phyloP scores from a whole-genome alignment of 345 rosid species.

The Brassica incana region DNA sequence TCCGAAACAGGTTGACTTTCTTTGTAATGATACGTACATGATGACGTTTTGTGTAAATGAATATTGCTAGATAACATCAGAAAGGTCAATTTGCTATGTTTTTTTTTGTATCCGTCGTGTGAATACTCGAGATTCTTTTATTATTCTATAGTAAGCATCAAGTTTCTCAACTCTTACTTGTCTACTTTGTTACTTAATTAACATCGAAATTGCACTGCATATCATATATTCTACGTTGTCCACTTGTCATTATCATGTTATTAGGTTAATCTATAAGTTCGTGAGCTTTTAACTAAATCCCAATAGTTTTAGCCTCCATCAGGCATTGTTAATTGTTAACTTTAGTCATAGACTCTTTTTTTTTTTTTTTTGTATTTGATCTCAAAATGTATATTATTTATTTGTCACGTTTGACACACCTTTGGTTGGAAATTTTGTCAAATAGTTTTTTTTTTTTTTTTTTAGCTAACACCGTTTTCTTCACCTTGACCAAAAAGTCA shows the following conservation, averaged over 20 bases:
- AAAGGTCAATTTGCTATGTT: background rate
- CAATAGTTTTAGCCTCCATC: background rate
- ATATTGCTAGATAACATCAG: background rate
- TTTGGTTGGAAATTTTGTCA: too few species aligned
- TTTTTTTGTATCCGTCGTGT: background rate
- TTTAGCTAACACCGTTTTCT: too few species aligned
- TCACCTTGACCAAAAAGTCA: too few species aligned
- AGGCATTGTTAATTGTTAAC: background rate
- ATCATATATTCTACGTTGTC: background rate
- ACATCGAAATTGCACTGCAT: background rate
- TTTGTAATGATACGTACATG: background rate
- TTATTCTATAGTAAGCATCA: conserved; percentile 10
- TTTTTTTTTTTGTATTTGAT: too few species aligned
- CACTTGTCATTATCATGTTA: background rate
- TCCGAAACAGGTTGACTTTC: background rate
- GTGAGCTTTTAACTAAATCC: background rate
- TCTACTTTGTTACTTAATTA: background rate
- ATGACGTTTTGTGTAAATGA: background rate
- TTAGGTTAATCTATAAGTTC: background rate
- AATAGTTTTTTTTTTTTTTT: too few species aligned
- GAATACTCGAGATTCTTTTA: background rate
- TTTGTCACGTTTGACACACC: too few species aligned
- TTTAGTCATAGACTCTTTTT: too few species aligned
- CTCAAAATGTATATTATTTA: too few species aligned
- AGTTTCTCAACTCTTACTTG: conserved; percentile 7